These are phyloP conservation scores for Saccharomycopsis sp. DNA, from an alignment of 805 yeast genomes.

Conservation along the genomic window DNA sequence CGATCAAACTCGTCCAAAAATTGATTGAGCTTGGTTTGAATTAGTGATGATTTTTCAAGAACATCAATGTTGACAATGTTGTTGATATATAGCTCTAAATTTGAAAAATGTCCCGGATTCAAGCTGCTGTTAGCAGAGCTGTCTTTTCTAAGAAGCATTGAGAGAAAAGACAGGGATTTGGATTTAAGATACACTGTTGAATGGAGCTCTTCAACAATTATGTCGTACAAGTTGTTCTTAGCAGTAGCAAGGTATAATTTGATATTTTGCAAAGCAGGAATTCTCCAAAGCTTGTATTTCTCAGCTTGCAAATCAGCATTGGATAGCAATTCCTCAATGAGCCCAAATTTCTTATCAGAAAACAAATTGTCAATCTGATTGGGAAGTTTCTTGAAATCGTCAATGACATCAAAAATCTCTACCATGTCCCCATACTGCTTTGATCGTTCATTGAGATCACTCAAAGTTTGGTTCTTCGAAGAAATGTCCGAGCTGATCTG, in stretches of 20 bases:
- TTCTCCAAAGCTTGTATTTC: constrained; percentile 45
- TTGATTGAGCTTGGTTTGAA: constrained; percentile 29
- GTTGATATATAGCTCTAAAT: constrained; percentile 46
- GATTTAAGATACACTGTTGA: constrained; percentile 50
- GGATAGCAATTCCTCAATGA: constrained; percentile 50
- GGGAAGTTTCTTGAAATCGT: constrained; percentile 49
- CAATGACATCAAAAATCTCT: constrained; percentile 59
- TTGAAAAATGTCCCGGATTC: constrained; percentile 27
- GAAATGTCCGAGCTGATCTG: constrained; percentile 42
- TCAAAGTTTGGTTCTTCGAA: constrained; percentile 45
- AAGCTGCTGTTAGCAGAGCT: not conserved
- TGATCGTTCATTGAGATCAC: constrained; percentile 57
- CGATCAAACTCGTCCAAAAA: constrained; percentile 28
- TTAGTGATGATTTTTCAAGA: constrained; percentile 36
- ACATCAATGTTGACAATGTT: constrained; percentile 52
- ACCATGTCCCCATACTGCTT: constrained; percentile 58
- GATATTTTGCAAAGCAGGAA: constrained; percentile 44
- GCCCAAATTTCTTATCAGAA: constrained; percentile 59
- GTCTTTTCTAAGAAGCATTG: constrained; percentile 15
- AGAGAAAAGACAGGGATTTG: constrained; percentile 14
- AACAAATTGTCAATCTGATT: constrained; percentile 55
- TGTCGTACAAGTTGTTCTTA: constrained; percentile 53
- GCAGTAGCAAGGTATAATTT: constrained; percentile 47
- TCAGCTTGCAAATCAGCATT: constrained; percentile 39
- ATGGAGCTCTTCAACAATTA: constrained; percentile 68